phyloP scores from a whole-genome alignment of 805 yeast genomes.

The Torulaspora microellipsoides region DNA sequence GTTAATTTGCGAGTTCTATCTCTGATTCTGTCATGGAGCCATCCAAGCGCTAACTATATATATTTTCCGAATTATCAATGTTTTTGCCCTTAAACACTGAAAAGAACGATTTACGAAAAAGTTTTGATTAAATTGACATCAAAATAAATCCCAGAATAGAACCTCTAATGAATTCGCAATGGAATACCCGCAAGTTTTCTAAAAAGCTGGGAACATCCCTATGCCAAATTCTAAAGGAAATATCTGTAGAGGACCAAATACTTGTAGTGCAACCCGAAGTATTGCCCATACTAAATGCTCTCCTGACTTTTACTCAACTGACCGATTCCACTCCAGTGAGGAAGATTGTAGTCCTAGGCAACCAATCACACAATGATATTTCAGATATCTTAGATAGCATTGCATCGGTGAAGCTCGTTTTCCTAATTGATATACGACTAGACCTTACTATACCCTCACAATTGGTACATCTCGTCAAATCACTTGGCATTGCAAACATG shows the following conservation, averaged over 20 bases:
- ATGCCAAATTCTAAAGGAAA: constrained; percentile 13
- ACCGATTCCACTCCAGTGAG: constrained; percentile 25
- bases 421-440: constrained; percentile 27
- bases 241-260: constrained; percentile 17
- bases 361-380: constrained; percentile 17
- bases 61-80: no score
- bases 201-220: constrained; percentile 14
- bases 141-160: no score
- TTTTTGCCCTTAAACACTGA: no score
- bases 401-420: constrained; percentile 18
- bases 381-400: constrained; percentile 9
- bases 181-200: constrained; percentile 28
- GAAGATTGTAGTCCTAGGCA: constrained; percentile 25
- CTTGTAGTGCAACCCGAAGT: constrained; percentile 25
- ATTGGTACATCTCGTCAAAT: constrained; percentile 6
- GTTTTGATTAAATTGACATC: no score
- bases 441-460: constrained; percentile 19
- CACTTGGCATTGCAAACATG: constrained; percentile 1
- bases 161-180: constrained; percentile 18
- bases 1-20: no score
- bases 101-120: no score
- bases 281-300: constrained; percentile 19
- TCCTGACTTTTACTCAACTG: constrained; percentile 28
- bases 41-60: no score
- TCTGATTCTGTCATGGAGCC: no score